Evolutionary conservation across 148 eudicot genomes (phyloP).

Genomic region (Polygonum maritimum): DNA sequence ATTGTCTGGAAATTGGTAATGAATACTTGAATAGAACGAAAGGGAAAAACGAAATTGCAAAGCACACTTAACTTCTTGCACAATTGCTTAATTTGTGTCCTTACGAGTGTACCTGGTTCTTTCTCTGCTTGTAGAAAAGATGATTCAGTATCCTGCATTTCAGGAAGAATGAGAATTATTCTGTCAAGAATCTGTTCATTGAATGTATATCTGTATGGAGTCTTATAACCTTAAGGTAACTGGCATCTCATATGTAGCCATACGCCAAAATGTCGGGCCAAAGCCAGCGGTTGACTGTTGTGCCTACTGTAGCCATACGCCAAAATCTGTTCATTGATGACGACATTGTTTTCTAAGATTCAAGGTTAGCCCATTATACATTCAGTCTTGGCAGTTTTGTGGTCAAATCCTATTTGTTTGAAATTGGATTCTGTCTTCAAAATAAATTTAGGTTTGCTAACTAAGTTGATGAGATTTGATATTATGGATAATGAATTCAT

Average conservation of each 20-base stretch:
- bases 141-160: not conserved
- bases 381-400: not conserved
- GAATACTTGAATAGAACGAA: too few relatives aligned
- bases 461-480: not conserved
- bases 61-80: too few relatives aligned
- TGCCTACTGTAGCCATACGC: slow-evolving; percentile 77
- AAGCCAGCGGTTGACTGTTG: slow-evolving; percentile 57
- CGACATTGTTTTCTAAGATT: slow-evolving; percentile 44
- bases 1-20: too few relatives aligned
- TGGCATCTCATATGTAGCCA: not conserved
- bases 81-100: not conserved
- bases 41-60: too few relatives aligned
- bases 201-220: not conserved
- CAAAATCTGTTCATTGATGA: too few relatives aligned
- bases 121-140: not conserved
- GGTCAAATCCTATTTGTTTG: not conserved
- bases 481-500: not conserved
- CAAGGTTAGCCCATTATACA: not conserved
- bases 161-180: not conserved
- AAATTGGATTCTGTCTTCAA: not conserved
- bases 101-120: not conserved
- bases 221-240: not conserved
- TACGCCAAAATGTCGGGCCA: slow-evolving; percentile 58
- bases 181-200: not conserved
- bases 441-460: not conserved